phyloP scores from a whole-genome alignment of 257 asterid species.

The Linderniella brevidens region DNA sequence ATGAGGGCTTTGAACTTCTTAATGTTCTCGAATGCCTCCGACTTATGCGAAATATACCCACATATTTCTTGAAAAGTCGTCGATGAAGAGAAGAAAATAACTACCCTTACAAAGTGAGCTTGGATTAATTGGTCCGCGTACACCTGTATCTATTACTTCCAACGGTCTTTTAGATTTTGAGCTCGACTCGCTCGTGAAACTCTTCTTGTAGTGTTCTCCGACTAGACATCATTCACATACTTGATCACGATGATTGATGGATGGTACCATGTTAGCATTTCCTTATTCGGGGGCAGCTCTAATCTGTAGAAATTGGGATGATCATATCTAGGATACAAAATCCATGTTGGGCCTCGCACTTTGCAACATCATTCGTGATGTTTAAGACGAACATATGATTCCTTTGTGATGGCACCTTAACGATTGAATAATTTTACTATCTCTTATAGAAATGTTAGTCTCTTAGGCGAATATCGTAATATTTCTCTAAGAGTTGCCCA shows the following conservation, averaged over 20 bases:
- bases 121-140: neutral
- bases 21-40: too few species aligned
- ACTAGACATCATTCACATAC: conserved; percentile 4
- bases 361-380: neutral
- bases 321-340: neutral
- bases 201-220: neutral
- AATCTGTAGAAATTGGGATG: neutral
- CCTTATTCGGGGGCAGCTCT: neutral
- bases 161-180: conserved; percentile 3
- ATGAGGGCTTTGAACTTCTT: neutral
- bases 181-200: conserved; percentile 2
- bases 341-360: neutral
- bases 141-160: neutral
- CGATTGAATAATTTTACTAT: neutral
- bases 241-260: conserved; percentile 7
- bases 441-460: neutral
- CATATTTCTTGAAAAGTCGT: conserved; percentile 1
- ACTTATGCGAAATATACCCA: neutral
- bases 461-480: conserved; percentile 1
- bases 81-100: conserved; percentile 1
- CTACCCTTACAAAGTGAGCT: too few species aligned
- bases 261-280: neutral
- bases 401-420: neutral
- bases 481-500: conserved; percentile 1
- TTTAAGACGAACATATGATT: neutral